Percentiles rank a stretch among this genome's conserved stretches.
These are phyloP conservation scores for Aspergillus transmontanensis DNA, from an alignment of 2,329 filamentous ascomycete species.

Conservation along the genomic window DNA sequence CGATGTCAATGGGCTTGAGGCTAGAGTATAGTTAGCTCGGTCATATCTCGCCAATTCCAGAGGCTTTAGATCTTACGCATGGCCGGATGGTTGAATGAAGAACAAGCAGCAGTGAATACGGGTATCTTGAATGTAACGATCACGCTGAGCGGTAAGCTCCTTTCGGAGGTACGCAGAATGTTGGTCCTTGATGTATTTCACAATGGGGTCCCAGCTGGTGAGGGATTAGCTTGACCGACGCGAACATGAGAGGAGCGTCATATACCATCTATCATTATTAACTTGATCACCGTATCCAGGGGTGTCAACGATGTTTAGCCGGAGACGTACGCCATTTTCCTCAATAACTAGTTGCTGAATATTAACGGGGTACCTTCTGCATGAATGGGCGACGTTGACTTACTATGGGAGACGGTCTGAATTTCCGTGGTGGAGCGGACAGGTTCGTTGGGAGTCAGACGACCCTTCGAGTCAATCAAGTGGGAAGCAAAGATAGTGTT, in stretches of 20 bases:
- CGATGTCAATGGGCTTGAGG: conserved; percentile 98
- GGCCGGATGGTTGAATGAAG: conserved; percentile 98
- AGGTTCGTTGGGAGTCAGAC: conserved; percentile 86
- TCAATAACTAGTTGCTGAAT: conserved; percentile 69
- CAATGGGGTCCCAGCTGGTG: conserved; percentile 89
- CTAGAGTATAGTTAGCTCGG: conserved; percentile 31
- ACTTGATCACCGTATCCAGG: conserved; percentile 97
- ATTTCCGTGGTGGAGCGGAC: conserved; percentile 97
- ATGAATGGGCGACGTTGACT: conserved; percentile 22
- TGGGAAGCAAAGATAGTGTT: conserved; percentile 99
- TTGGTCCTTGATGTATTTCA: conserved; percentile 99
- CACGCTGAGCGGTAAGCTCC: conserved; percentile 97
- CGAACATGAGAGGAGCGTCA: conserved; percentile 5
- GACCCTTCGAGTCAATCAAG: conserved; percentile 98
- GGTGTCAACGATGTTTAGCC: conserved; percentile 98
- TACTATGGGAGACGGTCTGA: conserved; percentile 89
- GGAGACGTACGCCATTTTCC: conserved; percentile 96
- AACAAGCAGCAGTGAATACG: conserved; percentile 99
- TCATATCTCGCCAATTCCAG: neutral
- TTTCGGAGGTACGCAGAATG: conserved; percentile 99
- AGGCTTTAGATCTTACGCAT: conserved; percentile 61
- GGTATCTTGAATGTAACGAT: conserved; percentile 98
- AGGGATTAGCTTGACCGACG: conserved; percentile 24
- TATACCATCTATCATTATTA: conserved; percentile 94
- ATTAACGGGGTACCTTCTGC: conserved; percentile 18